Conservation (phyloP, 2,329 filamentous ascomycete species). For the Lachnellula cervina region DNA sequence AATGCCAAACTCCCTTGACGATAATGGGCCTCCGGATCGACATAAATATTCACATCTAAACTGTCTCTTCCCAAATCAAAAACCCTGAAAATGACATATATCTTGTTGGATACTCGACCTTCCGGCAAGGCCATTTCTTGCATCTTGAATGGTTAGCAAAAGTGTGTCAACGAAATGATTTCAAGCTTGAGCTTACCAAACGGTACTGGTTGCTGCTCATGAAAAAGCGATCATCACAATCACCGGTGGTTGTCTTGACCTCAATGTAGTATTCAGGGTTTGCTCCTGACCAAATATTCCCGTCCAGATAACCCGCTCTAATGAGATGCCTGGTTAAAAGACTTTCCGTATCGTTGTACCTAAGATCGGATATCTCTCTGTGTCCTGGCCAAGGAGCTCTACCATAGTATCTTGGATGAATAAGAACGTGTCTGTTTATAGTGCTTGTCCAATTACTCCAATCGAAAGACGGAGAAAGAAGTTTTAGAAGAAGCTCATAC, state of each 20-base stretch:
- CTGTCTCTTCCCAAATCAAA: slow-evolving; percentile 32
- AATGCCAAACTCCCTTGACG: slow-evolving; percentile 21
- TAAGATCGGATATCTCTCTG: slow-evolving; percentile 43
- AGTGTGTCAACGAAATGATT: not conserved
- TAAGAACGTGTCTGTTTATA: slow-evolving; percentile 37
- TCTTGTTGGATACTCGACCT: slow-evolving; percentile 23
- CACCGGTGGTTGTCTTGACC: slow-evolving; percentile 44
- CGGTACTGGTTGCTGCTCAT: slow-evolving; percentile 43
- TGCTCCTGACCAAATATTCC: slow-evolving; percentile 24
- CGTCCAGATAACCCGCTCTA: slow-evolving; percentile 31
- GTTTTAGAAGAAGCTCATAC: slow-evolving; percentile 36
- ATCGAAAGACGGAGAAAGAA: slow-evolving; percentile 35
- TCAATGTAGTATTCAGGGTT: slow-evolving; percentile 44
- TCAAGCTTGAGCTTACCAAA: slow-evolving; percentile 31
- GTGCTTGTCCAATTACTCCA: slow-evolving; percentile 44
- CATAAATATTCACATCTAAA: slow-evolving; percentile 34
- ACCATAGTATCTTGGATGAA: slow-evolving; percentile 37
- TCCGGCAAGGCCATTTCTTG: slow-evolving; percentile 9
- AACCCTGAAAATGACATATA: slow-evolving; percentile 41
- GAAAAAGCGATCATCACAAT: slow-evolving; percentile 39
- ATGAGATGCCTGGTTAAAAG: slow-evolving; percentile 34
- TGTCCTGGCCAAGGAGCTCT: slow-evolving; percentile 37
- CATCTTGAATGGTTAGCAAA: not conserved
- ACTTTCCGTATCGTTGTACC: slow-evolving; percentile 37
- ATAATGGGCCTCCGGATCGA: slow-evolving; percentile 35